These are phyloP conservation scores for Sindora glabra DNA, from an alignment of 306 rosid species.

Conservation along the genomic window DNA sequence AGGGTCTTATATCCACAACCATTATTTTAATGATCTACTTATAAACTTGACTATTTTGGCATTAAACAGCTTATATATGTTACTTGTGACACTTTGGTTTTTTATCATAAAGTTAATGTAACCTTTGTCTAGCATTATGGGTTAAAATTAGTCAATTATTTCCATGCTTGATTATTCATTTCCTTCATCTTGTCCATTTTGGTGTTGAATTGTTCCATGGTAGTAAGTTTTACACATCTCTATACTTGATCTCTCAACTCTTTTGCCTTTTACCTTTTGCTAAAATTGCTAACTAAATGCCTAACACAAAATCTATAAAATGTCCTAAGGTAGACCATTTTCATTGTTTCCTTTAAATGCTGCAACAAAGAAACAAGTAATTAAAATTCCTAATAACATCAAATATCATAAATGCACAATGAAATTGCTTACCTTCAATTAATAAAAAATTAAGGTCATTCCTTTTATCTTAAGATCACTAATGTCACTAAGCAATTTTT, in stretches of 20 bases:
- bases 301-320: not conserved
- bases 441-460: not conserved
- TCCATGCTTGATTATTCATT: not conserved
- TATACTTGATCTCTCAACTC: not conserved
- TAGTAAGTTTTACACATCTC: not conserved
- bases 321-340: not conserved
- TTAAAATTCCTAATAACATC: too few species aligned
- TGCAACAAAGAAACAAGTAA: not conserved
- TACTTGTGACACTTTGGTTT: not conserved
- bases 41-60: not conserved
- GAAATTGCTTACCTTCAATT: not conserved
- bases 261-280: not conserved
- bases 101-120: not conserved
- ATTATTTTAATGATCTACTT: not conserved
- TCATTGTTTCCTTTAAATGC: not conserved
- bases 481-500: too few species aligned
- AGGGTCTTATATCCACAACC: not conserved
- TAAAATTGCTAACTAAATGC: not conserved
- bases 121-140: not conserved
- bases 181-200: too few species aligned
- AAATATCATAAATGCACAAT: not conserved
- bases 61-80: not conserved
- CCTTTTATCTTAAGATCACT: not conserved
- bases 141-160: not conserved
- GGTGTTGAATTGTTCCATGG: too few species aligned